Evolutionary conservation across 768 basidiomycete species (phyloP).

Genomic region (Rhodotorula babjevae): DNA sequence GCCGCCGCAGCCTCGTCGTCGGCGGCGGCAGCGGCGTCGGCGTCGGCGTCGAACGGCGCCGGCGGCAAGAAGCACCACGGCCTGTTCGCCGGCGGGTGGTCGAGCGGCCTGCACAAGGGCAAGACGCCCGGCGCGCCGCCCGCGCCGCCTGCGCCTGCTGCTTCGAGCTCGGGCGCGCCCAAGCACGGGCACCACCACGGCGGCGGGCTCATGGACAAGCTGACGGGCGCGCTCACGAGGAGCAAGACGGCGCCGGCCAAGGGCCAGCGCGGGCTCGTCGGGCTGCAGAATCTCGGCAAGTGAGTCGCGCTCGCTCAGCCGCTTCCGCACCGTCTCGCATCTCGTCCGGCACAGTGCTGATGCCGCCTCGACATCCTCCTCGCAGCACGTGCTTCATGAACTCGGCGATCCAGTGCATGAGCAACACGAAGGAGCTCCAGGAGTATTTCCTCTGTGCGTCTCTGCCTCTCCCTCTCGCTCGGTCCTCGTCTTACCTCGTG

Average conservation of each 20-base stretch:
- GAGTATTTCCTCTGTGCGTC: conserved; percentile 84
- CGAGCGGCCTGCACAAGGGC: conserved; percentile 13
- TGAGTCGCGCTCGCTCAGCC: not conserved
- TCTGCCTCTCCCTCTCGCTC: not conserved
- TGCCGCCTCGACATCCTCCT: not conserved
- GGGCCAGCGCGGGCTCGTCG: conserved; percentile 25
- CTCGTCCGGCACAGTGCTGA: not conserved
- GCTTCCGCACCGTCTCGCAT: not conserved
- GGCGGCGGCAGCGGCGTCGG: conserved; percentile 51
- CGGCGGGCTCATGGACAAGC: not conserved
- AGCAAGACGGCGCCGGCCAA: conserved; percentile 12
- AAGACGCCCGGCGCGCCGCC: not conserved
- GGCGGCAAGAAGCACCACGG: conserved; percentile 4
- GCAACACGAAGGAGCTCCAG: conserved; percentile 79
- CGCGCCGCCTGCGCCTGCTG: not conserved
- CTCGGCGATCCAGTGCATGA: conserved; percentile 91
- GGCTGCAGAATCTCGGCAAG: conserved; percentile 35
- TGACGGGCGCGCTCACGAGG: conserved; percentile 24
- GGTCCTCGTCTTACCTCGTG: not conserved
- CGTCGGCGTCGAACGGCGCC: not conserved
- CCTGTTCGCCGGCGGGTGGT: conserved; percentile 12
- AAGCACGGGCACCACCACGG: not conserved
- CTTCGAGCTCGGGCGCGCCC: not conserved
- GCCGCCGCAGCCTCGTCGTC: no score
- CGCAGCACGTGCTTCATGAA: conserved; percentile 78